Evolutionary conservation across 2,329 filamentous ascomycete species (phyloP).

Genomic region (Apiospora marii): DNA sequence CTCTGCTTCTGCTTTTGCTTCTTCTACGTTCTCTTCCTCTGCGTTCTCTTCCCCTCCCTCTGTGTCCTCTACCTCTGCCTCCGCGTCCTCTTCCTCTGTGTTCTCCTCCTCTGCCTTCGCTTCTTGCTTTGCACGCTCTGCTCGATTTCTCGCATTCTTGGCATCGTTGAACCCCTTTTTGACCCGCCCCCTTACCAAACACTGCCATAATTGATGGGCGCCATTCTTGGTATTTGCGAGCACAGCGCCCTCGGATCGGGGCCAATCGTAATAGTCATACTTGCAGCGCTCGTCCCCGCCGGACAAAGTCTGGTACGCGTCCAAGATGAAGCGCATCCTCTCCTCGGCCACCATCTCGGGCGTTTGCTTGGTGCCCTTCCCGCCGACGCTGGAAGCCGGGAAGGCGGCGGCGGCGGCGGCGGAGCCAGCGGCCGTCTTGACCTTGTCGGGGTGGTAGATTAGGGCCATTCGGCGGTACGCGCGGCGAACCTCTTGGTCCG

Average conservation of each 20-base stretch:
- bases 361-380: neutral
- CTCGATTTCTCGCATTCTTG: neutral
- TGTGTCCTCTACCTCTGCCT: neutral
- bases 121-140: neutral
- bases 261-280: neutral
- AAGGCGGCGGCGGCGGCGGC: neutral
- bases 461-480: neutral
- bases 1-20: neutral
- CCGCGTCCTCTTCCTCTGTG: neutral
- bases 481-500: neutral
- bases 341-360: neutral
- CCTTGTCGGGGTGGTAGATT: slow-evolving; percentile 4
- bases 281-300: neutral
- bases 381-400: no score
- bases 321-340: neutral
- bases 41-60: neutral
- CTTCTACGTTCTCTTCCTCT: no score
- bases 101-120: neutral
- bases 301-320: neutral
- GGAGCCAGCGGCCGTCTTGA: neutral
- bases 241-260: neutral
- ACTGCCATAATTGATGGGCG: neutral
- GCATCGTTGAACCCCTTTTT: neutral
- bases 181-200: neutral
- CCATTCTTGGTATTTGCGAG: no score